A percentile compares a stretch with the other conserved stretches of the same genome.
These are phyloP conservation scores for Poa pratensis DNA, from an alignment of 176 grass and related monocot genomes.

Conservation along the genomic window DNA sequence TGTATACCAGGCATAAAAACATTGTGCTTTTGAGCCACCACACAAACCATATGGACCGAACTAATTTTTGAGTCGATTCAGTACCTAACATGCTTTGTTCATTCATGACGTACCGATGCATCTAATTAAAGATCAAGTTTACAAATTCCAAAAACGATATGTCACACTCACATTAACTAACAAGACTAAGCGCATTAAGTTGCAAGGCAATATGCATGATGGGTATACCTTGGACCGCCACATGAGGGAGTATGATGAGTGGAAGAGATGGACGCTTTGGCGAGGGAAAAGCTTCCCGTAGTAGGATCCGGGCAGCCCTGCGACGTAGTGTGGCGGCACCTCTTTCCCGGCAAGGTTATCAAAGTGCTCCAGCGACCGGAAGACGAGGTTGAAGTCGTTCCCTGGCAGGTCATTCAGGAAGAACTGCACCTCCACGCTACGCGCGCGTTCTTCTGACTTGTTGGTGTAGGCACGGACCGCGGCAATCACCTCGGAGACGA, in stretches of 20 bases:
- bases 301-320: conserved; percentile 52
- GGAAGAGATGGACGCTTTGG: conserved; percentile 57
- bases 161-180: no score
- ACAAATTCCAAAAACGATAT: no score
- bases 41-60: no score
- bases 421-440: conserved; percentile 43
- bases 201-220: no score
- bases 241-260: conserved; percentile 55
- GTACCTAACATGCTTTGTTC: no score
- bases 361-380: conserved; percentile 39
- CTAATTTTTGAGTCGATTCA: no score
- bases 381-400: conserved; percentile 71
- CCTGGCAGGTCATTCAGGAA: conserved; percentile 60
- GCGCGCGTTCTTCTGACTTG: no score
- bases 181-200: no score
- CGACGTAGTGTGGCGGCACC: neutral
- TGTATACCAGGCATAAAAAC: no score
- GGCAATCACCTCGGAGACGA: conserved; percentile 46
- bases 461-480: neutral
- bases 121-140: no score
- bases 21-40: no score
- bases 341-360: neutral
- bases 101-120: no score
- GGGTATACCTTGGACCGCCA: conserved; percentile 23
- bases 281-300: conserved; percentile 55